phyloP scores from a whole-genome alignment of 2,329 filamentous ascomycete genomes.

The Epichloe uncinata region DNA sequence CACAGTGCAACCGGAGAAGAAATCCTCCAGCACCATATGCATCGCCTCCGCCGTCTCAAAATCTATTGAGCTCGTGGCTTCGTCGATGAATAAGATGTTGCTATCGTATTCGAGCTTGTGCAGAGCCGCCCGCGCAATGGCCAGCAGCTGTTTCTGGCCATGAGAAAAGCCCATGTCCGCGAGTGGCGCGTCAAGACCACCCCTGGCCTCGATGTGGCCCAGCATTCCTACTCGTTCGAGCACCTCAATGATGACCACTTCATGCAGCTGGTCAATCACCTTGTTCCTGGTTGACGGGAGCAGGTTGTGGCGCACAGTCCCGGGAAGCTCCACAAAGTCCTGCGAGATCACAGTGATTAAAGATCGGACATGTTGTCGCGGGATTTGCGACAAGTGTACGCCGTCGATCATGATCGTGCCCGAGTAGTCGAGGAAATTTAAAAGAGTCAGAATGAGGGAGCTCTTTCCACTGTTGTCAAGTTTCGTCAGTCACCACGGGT shows the following conservation, averaged over 20 bases:
- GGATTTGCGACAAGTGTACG: conserved; percentile 14
- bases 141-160: conserved; percentile 10
- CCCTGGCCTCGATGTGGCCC: conserved; percentile 1
- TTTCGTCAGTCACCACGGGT: not conserved
- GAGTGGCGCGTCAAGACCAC: conserved; percentile 7
- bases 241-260: not conserved
- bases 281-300: not conserved
- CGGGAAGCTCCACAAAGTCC: conserved; percentile 12
- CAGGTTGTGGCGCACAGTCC: conserved; percentile 7
- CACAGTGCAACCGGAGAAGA: not conserved
- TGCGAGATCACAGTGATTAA: conserved; percentile 20
- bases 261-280: not conserved
- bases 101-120: not conserved
- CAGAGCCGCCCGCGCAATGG: conserved; percentile 7
- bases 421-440: not conserved
- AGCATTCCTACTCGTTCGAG: conserved; percentile 8
- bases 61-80: not conserved
- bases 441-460: conserved; percentile 3
- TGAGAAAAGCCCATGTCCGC: conserved; percentile 6
- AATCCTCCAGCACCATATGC: not conserved
- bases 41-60: not conserved
- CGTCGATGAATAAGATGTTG: not conserved
- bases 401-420: conserved; percentile 12
- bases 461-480: conserved; percentile 11
- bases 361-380: conserved; percentile 12